These are phyloP conservation scores for Letharia columbiana DNA, from an alignment of 495 filamentous ascomycete species.

Conservation along the genomic window DNA sequence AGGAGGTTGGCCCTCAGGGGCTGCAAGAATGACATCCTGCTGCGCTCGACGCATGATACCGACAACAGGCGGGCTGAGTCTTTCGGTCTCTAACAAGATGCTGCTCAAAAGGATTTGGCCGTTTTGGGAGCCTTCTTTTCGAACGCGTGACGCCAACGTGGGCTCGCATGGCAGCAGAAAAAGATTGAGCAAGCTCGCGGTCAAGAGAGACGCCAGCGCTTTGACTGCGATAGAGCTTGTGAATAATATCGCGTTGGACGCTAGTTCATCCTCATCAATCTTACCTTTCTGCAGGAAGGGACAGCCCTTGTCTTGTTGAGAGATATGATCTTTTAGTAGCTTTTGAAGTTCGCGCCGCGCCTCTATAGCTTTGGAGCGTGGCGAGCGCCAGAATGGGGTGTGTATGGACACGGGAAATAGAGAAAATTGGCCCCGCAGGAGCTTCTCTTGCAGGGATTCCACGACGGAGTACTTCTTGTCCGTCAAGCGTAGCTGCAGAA, in stretches of 20 bases:
- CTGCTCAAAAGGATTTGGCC: conserved; percentile 14
- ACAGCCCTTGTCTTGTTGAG: neutral
- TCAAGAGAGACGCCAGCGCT: conserved; percentile 26
- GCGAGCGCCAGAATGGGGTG: conserved; percentile 27
- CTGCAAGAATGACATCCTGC: conserved; percentile 12
- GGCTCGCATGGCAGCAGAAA: conserved; percentile 1
- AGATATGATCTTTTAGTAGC: conserved; percentile 7
- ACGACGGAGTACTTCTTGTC: conserved; percentile 13
- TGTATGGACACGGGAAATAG: conserved; percentile 28
- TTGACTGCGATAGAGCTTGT: conserved; percentile 29
- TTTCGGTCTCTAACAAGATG: conserved; percentile 26
- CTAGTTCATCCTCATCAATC: conserved; percentile 22
- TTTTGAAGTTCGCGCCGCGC: conserved; percentile 25
- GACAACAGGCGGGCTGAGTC: conserved; percentile 23
- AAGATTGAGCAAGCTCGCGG: conserved; percentile 26
- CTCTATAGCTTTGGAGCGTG: conserved; percentile 25
- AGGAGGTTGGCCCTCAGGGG: neutral
- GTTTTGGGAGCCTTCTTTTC: neutral
- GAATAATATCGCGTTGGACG: conserved; percentile 26
- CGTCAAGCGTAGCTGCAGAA: conserved; percentile 14
- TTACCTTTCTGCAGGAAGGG: conserved; percentile 8
- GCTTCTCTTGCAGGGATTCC: conserved; percentile 25
- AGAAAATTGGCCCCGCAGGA: conserved; percentile 30
- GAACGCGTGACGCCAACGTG: too few species aligned
- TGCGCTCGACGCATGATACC: conserved; percentile 26